Base-by-base conservation (phyloP, 177 flowering plant species). In the Vitis hybrid region DNA sequence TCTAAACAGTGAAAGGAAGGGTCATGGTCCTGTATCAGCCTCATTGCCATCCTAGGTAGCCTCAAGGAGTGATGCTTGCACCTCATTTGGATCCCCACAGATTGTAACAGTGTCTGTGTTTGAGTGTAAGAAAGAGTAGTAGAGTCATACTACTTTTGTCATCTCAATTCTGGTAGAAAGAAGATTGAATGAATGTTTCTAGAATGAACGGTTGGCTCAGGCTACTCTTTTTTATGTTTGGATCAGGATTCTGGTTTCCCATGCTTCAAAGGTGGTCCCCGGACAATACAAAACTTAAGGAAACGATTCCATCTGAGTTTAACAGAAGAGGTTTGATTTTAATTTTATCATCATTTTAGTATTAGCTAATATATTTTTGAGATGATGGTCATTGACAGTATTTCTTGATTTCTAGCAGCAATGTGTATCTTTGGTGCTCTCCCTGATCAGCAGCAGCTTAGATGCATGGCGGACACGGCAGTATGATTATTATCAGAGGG, bases 381-480 rank as follows among this genome's bases (percentile, higher is more conserved):
- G 7, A n/a, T 19, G 55, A 57, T 76, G 62, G 31, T 80, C 44
- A 67, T 47, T 47, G 28, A 3, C 47, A 11, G 44, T 20, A 51
- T 60, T 52, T 54, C 33, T 66, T 78, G 56, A 58, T 77, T 75
- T 78, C 56, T 67, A 49, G 79, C 98, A 96, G 99, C 99, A 96
- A 90, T 96, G 99, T 78, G 99, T 96, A 44, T 94, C 99, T 44
- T 80, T 96, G 89, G 99, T 96, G 63, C 95, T 96, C 69, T 94
- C 99, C 63, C 84, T 96, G 62, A 96, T 96, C 64, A 96, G 98
- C 82, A 92, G 96, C 82, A 96, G 99, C 83, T 82, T 96, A 84
- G 99, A 96, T 86, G 98, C 99, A 68, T 96, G 99, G 99, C 82
- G 99, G 71, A 96, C 99, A 66, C 80, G 99, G 65, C 99, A 96